phyloP scores from a whole-genome alignment of 176 grass and related monocot genomes.

The Hyparrhenia diplandra region DNA sequence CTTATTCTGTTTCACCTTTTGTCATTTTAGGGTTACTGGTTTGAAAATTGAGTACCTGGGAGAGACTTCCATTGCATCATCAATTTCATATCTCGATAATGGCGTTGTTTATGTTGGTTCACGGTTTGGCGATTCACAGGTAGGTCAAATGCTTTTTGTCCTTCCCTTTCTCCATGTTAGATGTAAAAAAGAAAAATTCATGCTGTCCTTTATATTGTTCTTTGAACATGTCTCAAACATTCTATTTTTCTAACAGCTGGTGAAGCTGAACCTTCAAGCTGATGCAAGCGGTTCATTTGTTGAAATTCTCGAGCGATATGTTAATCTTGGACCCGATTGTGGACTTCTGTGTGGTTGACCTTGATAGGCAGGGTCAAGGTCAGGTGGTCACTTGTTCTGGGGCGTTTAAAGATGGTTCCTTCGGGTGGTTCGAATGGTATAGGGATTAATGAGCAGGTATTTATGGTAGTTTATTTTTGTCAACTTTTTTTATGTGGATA shows the following conservation, averaged over 20 bases:
- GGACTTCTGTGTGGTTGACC: slow-evolving; percentile 94
- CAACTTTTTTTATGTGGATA: neutral
- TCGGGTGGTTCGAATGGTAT: slow-evolving; percentile 88
- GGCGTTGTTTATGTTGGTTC: slow-evolving; percentile 97
- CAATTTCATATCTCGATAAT: slow-evolving; percentile 98
- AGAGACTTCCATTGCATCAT: slow-evolving; percentile 91
- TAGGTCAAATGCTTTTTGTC: slow-evolving; percentile 22
- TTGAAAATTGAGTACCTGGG: slow-evolving; percentile 94
- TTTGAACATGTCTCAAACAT: slow-evolving; percentile 3
- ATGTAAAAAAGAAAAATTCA: neutral
- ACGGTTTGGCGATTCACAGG: slow-evolving; percentile 99
- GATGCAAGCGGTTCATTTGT: slow-evolving; percentile 87
- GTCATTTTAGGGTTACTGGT: slow-evolving; percentile 75
- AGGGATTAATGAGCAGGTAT: slow-evolving; percentile 92
- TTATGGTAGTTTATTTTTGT: slow-evolving; percentile 1
- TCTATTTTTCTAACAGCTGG: slow-evolving; percentile 52
- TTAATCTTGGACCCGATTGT: slow-evolving; percentile 95
- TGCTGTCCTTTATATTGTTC: slow-evolving; percentile 2
- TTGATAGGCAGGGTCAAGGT: slow-evolving; percentile 94
- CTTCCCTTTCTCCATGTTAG: neutral
- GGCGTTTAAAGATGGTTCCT: slow-evolving; percentile 92
- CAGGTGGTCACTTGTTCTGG: slow-evolving; percentile 95
- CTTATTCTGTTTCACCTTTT: slow-evolving; percentile 25
- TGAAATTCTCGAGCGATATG: slow-evolving; percentile 87
- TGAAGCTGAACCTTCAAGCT: slow-evolving; percentile 95